Conservation (phyloP, 2,329 filamentous ascomycete genomes). For the Didymella arachidicola region DNA sequence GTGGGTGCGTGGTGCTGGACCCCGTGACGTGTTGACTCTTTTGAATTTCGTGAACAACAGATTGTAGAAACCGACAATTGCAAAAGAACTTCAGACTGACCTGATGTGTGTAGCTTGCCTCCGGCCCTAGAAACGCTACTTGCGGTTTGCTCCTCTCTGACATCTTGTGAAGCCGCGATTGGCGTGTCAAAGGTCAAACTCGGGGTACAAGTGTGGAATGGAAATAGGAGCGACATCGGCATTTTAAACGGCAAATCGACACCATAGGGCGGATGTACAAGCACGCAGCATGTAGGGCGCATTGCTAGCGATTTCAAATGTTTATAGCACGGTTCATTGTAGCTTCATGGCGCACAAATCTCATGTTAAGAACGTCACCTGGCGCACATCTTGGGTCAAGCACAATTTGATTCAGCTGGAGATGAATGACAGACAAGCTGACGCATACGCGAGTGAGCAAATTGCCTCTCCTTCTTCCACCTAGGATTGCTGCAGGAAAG, state of each 20-base stretch:
- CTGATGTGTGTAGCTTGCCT: slow-evolving; percentile 74
- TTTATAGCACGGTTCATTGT: background rate
- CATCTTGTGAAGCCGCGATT: slow-evolving; percentile 20
- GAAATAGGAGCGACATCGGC: slow-evolving; percentile 24
- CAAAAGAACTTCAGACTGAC: slow-evolving; percentile 49
- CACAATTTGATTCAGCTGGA: slow-evolving; percentile 38
- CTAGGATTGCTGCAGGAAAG: slow-evolving; percentile 33
- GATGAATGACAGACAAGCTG: slow-evolving; percentile 42
- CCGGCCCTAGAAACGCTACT: slow-evolving; percentile 69
- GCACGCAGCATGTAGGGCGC: slow-evolving; percentile 11
- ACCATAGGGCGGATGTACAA: slow-evolving; percentile 14
- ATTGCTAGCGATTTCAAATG: background rate
- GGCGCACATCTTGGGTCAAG: slow-evolving; percentile 3
- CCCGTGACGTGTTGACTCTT: slow-evolving; percentile 9
- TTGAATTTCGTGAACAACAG: background rate
- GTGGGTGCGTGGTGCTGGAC: background rate
- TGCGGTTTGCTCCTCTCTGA: slow-evolving; percentile 29
- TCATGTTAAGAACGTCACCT: background rate
- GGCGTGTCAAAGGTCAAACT: slow-evolving; percentile 2
- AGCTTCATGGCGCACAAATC: background rate
- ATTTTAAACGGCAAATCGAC: slow-evolving; percentile 13
- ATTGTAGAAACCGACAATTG: background rate
- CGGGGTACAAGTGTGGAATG: slow-evolving; percentile 11
- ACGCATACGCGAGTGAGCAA: slow-evolving; percentile 33
- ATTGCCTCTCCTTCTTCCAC: slow-evolving; percentile 34